phyloP scores from a whole-genome alignment of 805 yeast genomes.

The Cyberlindnera mrakii region DNA sequence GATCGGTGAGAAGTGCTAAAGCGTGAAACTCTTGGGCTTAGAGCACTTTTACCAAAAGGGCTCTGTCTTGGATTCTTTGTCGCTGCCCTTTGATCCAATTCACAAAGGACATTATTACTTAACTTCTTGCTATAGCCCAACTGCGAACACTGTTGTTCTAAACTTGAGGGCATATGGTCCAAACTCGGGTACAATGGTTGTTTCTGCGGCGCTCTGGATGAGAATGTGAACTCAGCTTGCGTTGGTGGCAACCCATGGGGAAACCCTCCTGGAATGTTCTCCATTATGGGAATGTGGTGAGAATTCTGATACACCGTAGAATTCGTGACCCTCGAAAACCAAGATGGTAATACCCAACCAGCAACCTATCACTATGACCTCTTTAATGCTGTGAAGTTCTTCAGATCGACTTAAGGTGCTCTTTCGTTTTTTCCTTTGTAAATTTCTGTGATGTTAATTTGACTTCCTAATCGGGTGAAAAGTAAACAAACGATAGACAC shows the following conservation, averaged over 20 bases:
- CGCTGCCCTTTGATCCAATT: conserved; percentile 29
- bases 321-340: no score
- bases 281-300: not conserved
- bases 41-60: conserved; percentile 7
- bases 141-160: conserved; percentile 11
- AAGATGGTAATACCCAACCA: no score
- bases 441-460: no score
- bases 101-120: conserved; percentile 28
- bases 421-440: no score
- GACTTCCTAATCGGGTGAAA: no score
- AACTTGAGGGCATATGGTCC: conserved; percentile 12
- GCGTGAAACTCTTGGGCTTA: conserved; percentile 20
- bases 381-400: no score
- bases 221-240: not conserved
- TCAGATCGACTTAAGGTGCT: no score
- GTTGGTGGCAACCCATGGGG: conserved; percentile 1
- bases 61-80: conserved; percentile 10
- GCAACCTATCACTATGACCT: no score
- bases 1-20: conserved; percentile 19
- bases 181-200: conserved; percentile 17
- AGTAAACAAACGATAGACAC: no score
- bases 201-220: not conserved
- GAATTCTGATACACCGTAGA: not conserved
- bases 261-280: conserved; percentile 11
- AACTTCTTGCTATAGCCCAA: conserved; percentile 29